Percentiles rank a stretch among this genome's conserved stretches.
Conservation (phyloP, 345 rosid genomes). For the Viola odorata region DNA sequence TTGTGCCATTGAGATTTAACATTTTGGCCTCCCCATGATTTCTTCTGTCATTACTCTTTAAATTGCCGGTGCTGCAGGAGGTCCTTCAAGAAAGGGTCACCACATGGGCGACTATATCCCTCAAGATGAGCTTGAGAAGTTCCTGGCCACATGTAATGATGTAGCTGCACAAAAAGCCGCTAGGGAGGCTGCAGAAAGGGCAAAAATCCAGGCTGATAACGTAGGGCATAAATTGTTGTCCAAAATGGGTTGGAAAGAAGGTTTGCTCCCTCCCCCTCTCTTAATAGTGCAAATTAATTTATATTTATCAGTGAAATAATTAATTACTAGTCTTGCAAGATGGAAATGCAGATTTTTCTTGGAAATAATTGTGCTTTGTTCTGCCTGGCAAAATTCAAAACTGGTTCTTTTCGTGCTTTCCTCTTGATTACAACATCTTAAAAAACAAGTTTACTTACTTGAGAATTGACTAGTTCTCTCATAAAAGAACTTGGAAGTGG, state of each 20-base stretch:
- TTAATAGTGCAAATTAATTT: too few species aligned
- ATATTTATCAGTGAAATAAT: too few species aligned
- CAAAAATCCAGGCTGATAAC: slow-evolving; percentile 89
- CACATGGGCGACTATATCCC: slow-evolving; percentile 99
- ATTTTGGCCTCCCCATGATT: slow-evolving; percentile 1
- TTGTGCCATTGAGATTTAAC: not conserved
- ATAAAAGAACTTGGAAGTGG: too few species aligned
- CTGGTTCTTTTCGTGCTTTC: not conserved
- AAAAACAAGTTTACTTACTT: too few species aligned
- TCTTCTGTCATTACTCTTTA: slow-evolving; percentile 4
- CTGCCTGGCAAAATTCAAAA: not conserved
- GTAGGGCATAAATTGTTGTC: slow-evolving; percentile 93
- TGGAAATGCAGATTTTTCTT: too few species aligned
- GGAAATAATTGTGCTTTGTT: not conserved
- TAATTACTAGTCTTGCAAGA: too few species aligned
- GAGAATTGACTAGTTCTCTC: too few species aligned
- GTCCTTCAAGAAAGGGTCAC: slow-evolving; percentile 67
- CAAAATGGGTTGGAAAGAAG: slow-evolving; percentile 99
- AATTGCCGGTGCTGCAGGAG: slow-evolving; percentile 23
- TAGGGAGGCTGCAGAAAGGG: slow-evolving; percentile 66
- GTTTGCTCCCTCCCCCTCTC: slow-evolving; percentile 27
- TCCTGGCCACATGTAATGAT: slow-evolving; percentile 76
- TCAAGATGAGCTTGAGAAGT: slow-evolving; percentile 83
- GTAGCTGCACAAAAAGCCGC: slow-evolving; percentile 59
- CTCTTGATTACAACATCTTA: too few species aligned